These are phyloP conservation scores for Achaetomiella virescens DNA, from an alignment of 495 filamentous ascomycete genomes.

Conservation along the genomic window DNA sequence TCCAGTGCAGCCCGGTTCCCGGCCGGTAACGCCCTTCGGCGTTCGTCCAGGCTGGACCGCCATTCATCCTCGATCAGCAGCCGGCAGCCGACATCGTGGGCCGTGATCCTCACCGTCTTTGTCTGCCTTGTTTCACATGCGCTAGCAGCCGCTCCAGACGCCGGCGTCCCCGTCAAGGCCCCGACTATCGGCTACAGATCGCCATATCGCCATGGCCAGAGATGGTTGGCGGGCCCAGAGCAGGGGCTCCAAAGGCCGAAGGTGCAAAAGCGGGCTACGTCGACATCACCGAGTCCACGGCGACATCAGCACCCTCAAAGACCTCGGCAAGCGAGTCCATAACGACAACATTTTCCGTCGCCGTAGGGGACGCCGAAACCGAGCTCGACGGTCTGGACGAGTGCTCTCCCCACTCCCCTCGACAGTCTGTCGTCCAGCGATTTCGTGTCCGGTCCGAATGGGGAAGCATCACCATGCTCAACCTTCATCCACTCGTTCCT, in stretches of 20 bases:
- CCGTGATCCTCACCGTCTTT: slow-evolving; percentile 30
- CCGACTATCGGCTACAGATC: slow-evolving; percentile 34
- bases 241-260: slow-evolving; percentile 25
- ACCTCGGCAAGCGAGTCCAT: slow-evolving; percentile 17
- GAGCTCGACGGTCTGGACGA: slow-evolving; percentile 24
- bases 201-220: slow-evolving; percentile 26
- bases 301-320: not conserved
- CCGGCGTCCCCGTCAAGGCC: slow-evolving; percentile 27
- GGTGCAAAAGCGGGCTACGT: slow-evolving; percentile 11
- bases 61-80: slow-evolving; percentile 17
- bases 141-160: slow-evolving; percentile 23
- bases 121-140: slow-evolving; percentile 27
- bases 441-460: slow-evolving; percentile 47
- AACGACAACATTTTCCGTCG: slow-evolving; percentile 33
- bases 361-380: slow-evolving; percentile 29
- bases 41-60: not conserved
- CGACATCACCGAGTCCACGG: not conserved
- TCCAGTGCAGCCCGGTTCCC: slow-evolving; percentile 4
- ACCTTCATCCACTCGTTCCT: slow-evolving; percentile 65
- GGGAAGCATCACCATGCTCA: slow-evolving; percentile 46
- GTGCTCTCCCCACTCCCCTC: slow-evolving; percentile 60
- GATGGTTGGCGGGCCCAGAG: slow-evolving; percentile 36
- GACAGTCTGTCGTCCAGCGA: slow-evolving; percentile 61
- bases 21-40: not conserved
- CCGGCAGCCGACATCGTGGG: slow-evolving; percentile 26